phyloP scores from a whole-genome alignment of 805 yeast genomes.

The Metschnikowia peoriensis region DNA sequence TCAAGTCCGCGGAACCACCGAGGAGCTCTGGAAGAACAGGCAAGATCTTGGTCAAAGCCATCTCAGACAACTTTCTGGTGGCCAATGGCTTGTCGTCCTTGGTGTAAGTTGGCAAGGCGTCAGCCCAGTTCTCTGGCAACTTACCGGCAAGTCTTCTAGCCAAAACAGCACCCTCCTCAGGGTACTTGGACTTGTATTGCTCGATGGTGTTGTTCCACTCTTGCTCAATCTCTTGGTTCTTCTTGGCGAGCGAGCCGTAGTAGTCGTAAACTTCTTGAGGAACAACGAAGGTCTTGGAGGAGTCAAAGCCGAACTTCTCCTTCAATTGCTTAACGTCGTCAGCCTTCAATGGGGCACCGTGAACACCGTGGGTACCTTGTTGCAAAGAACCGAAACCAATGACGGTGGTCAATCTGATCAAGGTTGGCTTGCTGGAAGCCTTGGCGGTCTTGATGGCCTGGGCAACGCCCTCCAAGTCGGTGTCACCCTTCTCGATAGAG shows the following conservation, averaged over 20 bases:
- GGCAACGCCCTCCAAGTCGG: slow-evolving; percentile 67
- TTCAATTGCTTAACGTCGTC: slow-evolving; percentile 90
- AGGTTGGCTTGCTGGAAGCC: slow-evolving; percentile 81
- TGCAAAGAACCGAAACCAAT: slow-evolving; percentile 90
- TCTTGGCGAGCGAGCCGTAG: slow-evolving; percentile 55
- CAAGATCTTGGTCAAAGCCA: slow-evolving; percentile 61
- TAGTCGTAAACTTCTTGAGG: slow-evolving; percentile 79
- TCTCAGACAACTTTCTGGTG: slow-evolving; percentile 90
- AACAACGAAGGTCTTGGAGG: slow-evolving; percentile 73
- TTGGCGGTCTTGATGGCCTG: slow-evolving; percentile 81
- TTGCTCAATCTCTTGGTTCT: slow-evolving; percentile 65
- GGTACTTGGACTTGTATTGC: slow-evolving; percentile 65
- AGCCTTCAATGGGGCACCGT: slow-evolving; percentile 93
- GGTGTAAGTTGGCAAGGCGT: slow-evolving; percentile 73
- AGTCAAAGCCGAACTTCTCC: slow-evolving; percentile 82
- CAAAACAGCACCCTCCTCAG: slow-evolving; percentile 75
- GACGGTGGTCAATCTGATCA: slow-evolving; percentile 84
- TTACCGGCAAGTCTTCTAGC: slow-evolving; percentile 72
- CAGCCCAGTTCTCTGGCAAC: slow-evolving; percentile 82
- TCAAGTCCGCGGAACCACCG: slow-evolving; percentile 98
- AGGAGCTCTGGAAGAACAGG: slow-evolving; percentile 78
- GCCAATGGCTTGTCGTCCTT: slow-evolving; percentile 82
- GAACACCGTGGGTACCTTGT: slow-evolving; percentile 88
- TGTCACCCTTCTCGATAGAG: slow-evolving; percentile 76
- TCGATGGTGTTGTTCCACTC: slow-evolving; percentile 72